Evolutionary conservation across 208 protist genomes (phyloP).

Genomic region (Trypanosoma mega): DNA sequence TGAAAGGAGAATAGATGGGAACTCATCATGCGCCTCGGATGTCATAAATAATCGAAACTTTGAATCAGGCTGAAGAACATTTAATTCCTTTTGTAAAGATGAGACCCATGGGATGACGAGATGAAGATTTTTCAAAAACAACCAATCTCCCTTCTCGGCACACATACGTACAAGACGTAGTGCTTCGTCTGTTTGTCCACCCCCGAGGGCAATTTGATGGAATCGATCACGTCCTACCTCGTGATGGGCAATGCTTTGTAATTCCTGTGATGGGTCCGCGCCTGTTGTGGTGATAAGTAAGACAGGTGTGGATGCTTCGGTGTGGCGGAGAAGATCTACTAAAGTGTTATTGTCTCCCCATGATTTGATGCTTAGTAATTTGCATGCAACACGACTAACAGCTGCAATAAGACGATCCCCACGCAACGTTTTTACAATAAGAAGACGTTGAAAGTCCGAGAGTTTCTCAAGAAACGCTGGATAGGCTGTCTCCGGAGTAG

Average conservation of each 20-base stretch:
- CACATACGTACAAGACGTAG: conserved; percentile 73
- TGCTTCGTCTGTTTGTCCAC: conserved; percentile 92
- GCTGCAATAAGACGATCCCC: conserved; percentile 95
- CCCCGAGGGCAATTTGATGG: conserved; percentile 95
- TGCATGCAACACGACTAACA: conserved; percentile 82
- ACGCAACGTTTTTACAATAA: conserved; percentile 94
- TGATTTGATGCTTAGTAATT: conserved; percentile 74
- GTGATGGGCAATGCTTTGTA: conserved; percentile 84
- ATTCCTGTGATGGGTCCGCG: conserved; percentile 95
- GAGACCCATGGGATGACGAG: conserved; percentile 95
- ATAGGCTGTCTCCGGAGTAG: conserved; percentile 87
- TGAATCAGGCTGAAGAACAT: conserved; percentile 69
- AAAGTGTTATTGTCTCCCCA: conserved; percentile 73
- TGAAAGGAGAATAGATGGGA: conserved; percentile 95
- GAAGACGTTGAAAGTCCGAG: conserved; percentile 93
- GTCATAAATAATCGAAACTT: conserved; percentile 96
- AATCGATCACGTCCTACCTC: conserved; percentile 82
- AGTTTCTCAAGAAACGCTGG: conserved; percentile 89
- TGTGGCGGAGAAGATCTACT: conserved; percentile 41
- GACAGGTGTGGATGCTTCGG: conserved; percentile 74
- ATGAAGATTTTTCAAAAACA: conserved; percentile 98
- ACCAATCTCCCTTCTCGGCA: conserved; percentile 89
- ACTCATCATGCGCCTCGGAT: conserved; percentile 93
- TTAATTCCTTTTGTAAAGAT: conserved; percentile 92
- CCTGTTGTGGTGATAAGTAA: conserved; percentile 95